Base-by-base conservation (phyloP, 306 rosid genomes). In the Gynostemma pentaphyllum region DNA sequence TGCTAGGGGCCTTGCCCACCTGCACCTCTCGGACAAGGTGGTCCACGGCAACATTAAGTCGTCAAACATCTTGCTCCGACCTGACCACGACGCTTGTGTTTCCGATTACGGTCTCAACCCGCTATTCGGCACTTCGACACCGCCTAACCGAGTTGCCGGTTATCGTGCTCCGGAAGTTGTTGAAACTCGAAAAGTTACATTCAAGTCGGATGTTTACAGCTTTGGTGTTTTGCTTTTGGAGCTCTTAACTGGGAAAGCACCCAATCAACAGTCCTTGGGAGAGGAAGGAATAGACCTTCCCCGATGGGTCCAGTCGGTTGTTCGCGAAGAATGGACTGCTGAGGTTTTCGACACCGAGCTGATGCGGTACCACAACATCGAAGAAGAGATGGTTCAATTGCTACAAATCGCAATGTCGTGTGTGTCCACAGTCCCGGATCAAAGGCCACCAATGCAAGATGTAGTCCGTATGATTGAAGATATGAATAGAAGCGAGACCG, bases 251-350 rank as follows among this genome's bases (percentile, higher is more conserved):
- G 99, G 99, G 5, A 94, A 94, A 60, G 94, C 97, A 5, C 99
- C 99, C 4, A 88, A 94, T 44, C 99, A 94, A 44, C 94, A 96
- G 1, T 94, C 99, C 5, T 72, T 94, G 0, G 96, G 99, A 0
- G 99, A 94, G 36, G 99, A 94, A 7, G 99, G 97, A 0, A 94
- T 94, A 2, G 97, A 94, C 45, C 85, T 94, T 0, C 99, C 99
- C 0, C 69, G 99, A 75, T 94, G 99, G 99, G 99, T 94, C 45
- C 97, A 88, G 53, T 94, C 99, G 1, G 99, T 94, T 62, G 99
- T 94, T 15, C 83, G 94, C 0, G 99, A 94, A 54, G 99, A 94
- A 34, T 94, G 99, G 99, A 94, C 99, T 4, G 99, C 99, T 0
- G 99, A 94, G 71, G 99, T 94, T 5, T 94, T 94, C 29, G 99